phyloP scores from a whole-genome alignment of 208 protist species.

The Trypanosoma boissoni region DNA sequence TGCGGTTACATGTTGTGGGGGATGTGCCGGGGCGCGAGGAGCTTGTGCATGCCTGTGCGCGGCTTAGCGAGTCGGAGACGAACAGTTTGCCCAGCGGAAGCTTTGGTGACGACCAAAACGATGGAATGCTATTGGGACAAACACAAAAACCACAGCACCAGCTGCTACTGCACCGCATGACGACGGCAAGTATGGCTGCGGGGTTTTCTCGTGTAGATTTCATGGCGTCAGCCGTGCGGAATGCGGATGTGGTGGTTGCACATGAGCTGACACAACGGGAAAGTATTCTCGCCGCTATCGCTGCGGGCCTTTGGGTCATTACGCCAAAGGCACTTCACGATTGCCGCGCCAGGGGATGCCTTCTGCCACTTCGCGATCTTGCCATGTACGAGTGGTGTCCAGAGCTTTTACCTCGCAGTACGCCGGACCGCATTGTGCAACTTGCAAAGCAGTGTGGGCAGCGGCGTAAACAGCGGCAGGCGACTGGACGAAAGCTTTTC shows the following conservation, averaged over 20 bases:
- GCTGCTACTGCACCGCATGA: neutral
- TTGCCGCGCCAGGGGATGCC: conserved; percentile 9
- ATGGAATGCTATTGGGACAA: no score
- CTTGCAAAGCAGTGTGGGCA: conserved; percentile 34
- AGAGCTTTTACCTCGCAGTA: conserved; percentile 26
- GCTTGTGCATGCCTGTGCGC: conserved; percentile 4
- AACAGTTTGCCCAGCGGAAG: no score
- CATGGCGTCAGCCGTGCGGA: conserved; percentile 26
- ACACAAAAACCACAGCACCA: no score
- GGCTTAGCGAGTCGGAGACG: conserved; percentile 11
- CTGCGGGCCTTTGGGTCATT: conserved; percentile 54
- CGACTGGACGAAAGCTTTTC: conserved; percentile 23
- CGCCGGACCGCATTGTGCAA: conserved; percentile 13
- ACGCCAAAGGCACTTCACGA: conserved; percentile 41
- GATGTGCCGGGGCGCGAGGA: conserved; percentile 14
- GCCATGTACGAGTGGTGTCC: conserved; percentile 38
- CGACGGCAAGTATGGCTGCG: neutral
- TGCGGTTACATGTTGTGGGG: conserved; percentile 22
- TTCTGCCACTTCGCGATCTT: conserved; percentile 24
- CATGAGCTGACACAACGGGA: conserved; percentile 62
- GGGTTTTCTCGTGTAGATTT: conserved; percentile 15
- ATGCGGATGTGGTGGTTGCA: conserved; percentile 62
- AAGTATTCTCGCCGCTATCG: conserved; percentile 67
- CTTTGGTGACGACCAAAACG: no score
- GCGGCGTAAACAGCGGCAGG: conserved; percentile 23